Conservation (phyloP, 2,329 filamentous ascomycete genomes). For the Ceratocystiopsis minuta region DNA sequence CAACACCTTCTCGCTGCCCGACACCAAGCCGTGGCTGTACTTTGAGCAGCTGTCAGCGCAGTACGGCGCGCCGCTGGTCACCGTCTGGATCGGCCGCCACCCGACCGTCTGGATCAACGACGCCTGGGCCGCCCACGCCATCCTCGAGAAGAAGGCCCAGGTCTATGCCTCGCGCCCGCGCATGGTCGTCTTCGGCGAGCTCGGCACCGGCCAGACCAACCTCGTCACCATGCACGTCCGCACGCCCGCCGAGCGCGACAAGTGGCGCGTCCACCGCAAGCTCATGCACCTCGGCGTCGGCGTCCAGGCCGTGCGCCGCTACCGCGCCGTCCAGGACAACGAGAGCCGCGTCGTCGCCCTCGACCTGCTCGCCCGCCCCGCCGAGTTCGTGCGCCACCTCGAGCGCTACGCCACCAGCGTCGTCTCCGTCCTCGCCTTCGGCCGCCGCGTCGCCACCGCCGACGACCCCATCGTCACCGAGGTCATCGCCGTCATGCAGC, state of each 20-base stretch:
- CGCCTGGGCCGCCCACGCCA: constrained; percentile 29
- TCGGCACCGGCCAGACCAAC: constrained; percentile 25
- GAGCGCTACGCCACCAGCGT: constrained; percentile 35
- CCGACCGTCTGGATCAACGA: constrained; percentile 30
- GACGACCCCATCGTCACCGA: constrained; percentile 40
- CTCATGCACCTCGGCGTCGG: constrained; percentile 34
- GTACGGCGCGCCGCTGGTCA: constrained; percentile 31
- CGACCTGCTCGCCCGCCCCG: constrained; percentile 25
- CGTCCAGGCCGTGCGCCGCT: constrained; percentile 34
- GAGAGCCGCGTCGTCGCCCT: constrained; percentile 37
- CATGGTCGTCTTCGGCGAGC: constrained; percentile 28
- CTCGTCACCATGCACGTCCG: constrained; percentile 26
- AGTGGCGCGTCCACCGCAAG: constrained; percentile 28
- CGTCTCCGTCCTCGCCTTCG: constrained; percentile 38
- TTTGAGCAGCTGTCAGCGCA: constrained; percentile 34
- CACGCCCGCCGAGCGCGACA: constrained; percentile 20
- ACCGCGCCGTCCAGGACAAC: constrained; percentile 36
- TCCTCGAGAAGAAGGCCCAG: constrained; percentile 35
- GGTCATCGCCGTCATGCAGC: constrained; percentile 38
- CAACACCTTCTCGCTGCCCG: constrained; percentile 35
- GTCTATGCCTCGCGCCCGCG: constrained; percentile 32
- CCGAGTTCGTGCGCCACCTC: constrained; percentile 32
- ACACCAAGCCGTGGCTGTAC: constrained; percentile 38
- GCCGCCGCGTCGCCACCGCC: constrained; percentile 28
- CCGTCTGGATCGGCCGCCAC: constrained; percentile 36